Percentiles rank a stretch among this genome's conserved stretches.
Evolutionary conservation across 208 protist species (phyloP).

Genomic region (Kentomonas sorsogonicus): DNA sequence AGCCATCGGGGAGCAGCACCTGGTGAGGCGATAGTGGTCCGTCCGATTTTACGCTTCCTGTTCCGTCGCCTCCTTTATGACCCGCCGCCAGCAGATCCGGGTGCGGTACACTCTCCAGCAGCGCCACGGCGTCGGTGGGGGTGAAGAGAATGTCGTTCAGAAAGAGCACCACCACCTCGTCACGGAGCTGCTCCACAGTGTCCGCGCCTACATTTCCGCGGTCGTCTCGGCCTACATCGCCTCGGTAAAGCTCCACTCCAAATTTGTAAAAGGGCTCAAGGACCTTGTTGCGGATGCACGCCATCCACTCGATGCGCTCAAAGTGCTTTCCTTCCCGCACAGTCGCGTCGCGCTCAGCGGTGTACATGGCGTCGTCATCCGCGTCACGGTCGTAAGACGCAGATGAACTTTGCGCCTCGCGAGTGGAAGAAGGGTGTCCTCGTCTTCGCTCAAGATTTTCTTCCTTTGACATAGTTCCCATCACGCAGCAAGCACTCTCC

Average conservation of each 20-base stretch:
- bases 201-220: neutral
- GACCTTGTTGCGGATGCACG: conserved; percentile 76
- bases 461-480: too few species aligned
- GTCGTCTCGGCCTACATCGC: neutral
- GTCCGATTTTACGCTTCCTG: too few species aligned
- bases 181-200: conserved; percentile 4
- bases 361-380: too few species aligned
- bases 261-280: conserved; percentile 51
- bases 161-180: conserved; percentile 67
- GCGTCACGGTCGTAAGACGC: too few species aligned
- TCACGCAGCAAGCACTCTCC: conserved; percentile 39
- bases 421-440: too few species aligned
- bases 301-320: conserved; percentile 77
- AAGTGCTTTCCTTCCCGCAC: conserved; percentile 31
- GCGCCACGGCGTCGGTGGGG: conserved; percentile 43
- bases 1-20: too few species aligned
- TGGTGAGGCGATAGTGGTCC: too few species aligned
- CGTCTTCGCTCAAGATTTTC: too few species aligned
- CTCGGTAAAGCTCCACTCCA: conserved; percentile 42
- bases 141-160: conserved; percentile 79
- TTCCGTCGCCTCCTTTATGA: too few species aligned
- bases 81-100: conserved; percentile 11
- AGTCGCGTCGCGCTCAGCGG: too few species aligned
- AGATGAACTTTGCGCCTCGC: too few species aligned
- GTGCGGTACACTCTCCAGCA: conserved; percentile 53